A percentile compares a stretch with the other conserved stretches of the same genome.
These are phyloP conservation scores for Lodderomyces theae DNA, from an alignment of 1,139 yeast genomes.

Conservation along the genomic window DNA sequence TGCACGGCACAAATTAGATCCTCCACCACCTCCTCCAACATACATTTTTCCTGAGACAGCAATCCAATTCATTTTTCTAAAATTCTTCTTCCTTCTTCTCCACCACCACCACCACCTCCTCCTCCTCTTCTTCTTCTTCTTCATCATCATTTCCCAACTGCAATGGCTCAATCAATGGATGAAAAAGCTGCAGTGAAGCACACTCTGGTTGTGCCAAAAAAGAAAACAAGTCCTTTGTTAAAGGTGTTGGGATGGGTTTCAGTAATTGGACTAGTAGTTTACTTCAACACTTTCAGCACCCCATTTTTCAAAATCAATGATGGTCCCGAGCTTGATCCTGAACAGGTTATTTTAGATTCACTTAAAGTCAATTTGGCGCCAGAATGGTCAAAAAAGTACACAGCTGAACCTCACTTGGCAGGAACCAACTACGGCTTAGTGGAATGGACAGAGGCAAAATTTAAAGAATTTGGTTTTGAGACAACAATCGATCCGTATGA, in stretches of 20 bases:
- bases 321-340: conserved; percentile 3
- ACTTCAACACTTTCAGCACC: not conserved
- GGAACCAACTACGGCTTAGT: conserved; percentile 66
- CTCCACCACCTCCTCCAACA: too few relatives aligned
- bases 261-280: not conserved
- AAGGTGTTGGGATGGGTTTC: not conserved
- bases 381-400: conserved; percentile 54
- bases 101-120: too few relatives aligned
- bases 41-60: too few relatives aligned
- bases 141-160: not conserved
- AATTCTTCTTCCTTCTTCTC: too few relatives aligned
- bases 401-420: conserved; percentile 65
- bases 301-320: not conserved
- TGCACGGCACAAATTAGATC: not conserved
- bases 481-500: conserved; percentile 57
- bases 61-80: too few relatives aligned
- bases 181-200: not conserved
- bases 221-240: not conserved
- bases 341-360: conserved; percentile 29
- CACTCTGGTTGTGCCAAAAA: not conserved
- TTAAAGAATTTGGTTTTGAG: conserved; percentile 58
- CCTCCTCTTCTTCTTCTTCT: not conserved
- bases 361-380: conserved; percentile 49
- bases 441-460: conserved; percentile 61
- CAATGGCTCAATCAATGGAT: not conserved